phyloP scores from a whole-genome alignment of 768 basidiomycete species.

The Lentinula raphanica region DNA sequence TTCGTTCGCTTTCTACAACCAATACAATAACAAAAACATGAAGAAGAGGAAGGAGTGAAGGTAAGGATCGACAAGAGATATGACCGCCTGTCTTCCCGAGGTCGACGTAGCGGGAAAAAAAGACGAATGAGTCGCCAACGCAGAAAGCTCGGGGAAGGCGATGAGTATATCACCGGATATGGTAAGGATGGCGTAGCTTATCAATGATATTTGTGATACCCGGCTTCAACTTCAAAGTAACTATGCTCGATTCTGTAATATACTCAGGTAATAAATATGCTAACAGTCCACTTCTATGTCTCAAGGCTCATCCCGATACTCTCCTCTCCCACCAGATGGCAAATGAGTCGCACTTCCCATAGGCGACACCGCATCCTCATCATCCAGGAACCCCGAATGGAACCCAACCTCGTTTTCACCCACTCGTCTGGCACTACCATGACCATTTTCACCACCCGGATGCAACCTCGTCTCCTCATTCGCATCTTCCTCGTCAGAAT shows the following conservation, averaged over 20 bases:
- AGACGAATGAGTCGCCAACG: too few relatives aligned
- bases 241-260: neutral
- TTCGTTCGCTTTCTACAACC: neutral
- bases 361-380: slow-evolving; percentile 44
- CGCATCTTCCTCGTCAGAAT: slow-evolving; percentile 75
- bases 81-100: neutral
- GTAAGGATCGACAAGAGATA: neutral
- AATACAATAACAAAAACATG: neutral
- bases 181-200: too few relatives aligned
- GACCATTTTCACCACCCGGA: slow-evolving; percentile 22
- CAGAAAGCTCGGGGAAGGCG: too few relatives aligned
- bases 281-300: neutral
- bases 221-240: too few relatives aligned
- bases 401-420: slow-evolving; percentile 43
- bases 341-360: neutral
- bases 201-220: too few relatives aligned
- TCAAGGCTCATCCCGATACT: neutral
- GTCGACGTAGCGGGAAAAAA: neutral
- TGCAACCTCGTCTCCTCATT: slow-evolving; percentile 68
- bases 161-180: too few relatives aligned
- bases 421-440: slow-evolving; percentile 7
- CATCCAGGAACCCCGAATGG: slow-evolving; percentile 80
- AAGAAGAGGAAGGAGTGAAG: neutral
- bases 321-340: neutral
- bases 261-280: neutral